These are phyloP conservation scores for Pythium chondricola DNA, from an alignment of 352 stramenopile genomes.

Conservation along the genomic window DNA sequence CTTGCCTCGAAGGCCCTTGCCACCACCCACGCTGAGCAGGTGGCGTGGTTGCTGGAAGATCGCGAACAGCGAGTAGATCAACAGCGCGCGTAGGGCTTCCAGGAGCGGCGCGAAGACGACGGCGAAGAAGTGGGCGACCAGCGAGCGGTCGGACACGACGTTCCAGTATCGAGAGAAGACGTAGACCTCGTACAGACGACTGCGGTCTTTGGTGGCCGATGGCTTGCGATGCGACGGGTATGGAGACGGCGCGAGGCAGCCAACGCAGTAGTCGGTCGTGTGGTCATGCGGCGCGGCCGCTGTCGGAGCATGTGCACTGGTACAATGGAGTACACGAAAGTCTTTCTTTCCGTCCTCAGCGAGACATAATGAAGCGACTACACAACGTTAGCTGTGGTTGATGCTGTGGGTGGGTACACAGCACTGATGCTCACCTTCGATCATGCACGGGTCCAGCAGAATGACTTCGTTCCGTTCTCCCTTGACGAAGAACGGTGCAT, in stretches of 20 bases:
- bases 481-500: slow-evolving; percentile 51
- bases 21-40: slow-evolving; percentile 7
- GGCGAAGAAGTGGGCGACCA: slow-evolving; percentile 59
- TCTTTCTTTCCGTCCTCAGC: slow-evolving; percentile 55
- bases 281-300: slow-evolving; percentile 19
- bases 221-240: slow-evolving; percentile 21
- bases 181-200: slow-evolving; percentile 52
- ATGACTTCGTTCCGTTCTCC: slow-evolving; percentile 52
- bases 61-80: slow-evolving; percentile 54
- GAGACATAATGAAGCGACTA: slow-evolving; percentile 66
- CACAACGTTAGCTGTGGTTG: no score
- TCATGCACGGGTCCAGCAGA: slow-evolving; percentile 65
- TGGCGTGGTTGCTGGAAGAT: slow-evolving; percentile 37
- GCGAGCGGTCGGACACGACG: slow-evolving; percentile 70
- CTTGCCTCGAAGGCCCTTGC: slow-evolving; percentile 29
- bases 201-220: slow-evolving; percentile 8
- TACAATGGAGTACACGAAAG: slow-evolving; percentile 75
- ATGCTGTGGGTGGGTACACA: no score
- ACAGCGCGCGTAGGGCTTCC: slow-evolving; percentile 51
- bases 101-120: slow-evolving; percentile 56
- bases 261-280: slow-evolving; percentile 48
- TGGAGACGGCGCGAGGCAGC: slow-evolving; percentile 48
- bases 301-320: slow-evolving; percentile 34
- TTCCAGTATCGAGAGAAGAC: slow-evolving; percentile 82
- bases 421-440: slow-evolving; percentile 34